Percentiles rank a stretch among this genome's conserved stretches.
Evolutionary conservation across 2,329 filamentous ascomycete genomes (phyloP).

Genomic region (Colletotrichum sp.): DNA sequence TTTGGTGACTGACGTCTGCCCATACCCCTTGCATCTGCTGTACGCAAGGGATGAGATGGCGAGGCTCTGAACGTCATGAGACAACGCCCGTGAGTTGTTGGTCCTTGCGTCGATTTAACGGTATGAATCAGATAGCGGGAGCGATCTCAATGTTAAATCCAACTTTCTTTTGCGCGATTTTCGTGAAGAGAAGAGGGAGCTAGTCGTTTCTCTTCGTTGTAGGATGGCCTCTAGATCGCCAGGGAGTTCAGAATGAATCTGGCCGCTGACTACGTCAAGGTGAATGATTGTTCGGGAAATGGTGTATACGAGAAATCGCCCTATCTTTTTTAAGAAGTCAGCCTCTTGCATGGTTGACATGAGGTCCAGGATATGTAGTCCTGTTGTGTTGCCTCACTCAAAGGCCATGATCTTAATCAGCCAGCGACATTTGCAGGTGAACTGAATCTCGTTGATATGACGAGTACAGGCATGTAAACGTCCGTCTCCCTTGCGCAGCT

Average conservation of each 20-base stretch:
- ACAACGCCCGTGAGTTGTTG: background rate
- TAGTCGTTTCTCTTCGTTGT: background rate
- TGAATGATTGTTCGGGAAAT: background rate
- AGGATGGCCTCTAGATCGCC: accelerated
- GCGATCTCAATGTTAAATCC: background rate
- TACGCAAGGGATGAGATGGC: background rate
- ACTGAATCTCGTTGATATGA: background rate
- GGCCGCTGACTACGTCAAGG: background rate
- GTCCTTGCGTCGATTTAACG: background rate
- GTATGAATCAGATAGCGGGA: background rate
- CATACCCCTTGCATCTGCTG: background rate
- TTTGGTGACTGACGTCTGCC: background rate
- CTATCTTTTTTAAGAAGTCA: background rate
- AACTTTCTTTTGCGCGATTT: background rate
- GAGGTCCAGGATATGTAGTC: too few species aligned
- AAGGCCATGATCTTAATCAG: background rate
- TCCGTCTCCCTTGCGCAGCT: background rate
- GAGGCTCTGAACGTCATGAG: background rate
- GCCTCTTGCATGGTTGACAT: background rate
- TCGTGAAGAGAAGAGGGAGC: background rate
- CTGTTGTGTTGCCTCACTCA: background rate
- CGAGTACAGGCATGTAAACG: accelerated
- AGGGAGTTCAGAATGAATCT: background rate
- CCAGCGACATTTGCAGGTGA: background rate
- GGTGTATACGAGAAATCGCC: accelerated